Evolutionary conservation across 345 rosid genomes (phyloP).

Genomic region (Brassica carinata): DNA sequence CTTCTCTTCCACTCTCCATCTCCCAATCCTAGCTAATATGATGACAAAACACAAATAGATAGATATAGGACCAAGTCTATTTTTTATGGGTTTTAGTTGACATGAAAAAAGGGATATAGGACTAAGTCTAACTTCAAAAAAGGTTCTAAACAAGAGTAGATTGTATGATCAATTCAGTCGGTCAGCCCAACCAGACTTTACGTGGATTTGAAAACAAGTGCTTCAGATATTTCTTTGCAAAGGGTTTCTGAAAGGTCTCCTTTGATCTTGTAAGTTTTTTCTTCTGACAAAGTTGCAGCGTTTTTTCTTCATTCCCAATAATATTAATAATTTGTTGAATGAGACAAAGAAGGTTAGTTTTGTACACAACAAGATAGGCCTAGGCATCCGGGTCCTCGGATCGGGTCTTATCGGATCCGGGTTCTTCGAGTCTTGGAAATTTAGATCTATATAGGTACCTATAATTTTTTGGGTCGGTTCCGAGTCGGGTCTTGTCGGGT

Average conservation of each 20-base stretch:
- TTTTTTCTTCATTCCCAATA: not conserved
- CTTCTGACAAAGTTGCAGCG: not conserved
- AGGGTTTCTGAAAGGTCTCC: constrained; percentile 11
- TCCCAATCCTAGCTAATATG: not conserved
- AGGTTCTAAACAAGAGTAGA: not conserved
- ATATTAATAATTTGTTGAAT: not conserved
- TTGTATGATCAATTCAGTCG: not conserved
- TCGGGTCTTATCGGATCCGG: too few relatives aligned
- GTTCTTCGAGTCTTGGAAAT: too few relatives aligned
- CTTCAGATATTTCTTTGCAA: not conserved
- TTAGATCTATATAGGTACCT: too few relatives aligned
- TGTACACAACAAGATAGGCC: not conserved
- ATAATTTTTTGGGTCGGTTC: too few relatives aligned
- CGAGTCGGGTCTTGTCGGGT: too few relatives aligned
- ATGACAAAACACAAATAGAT: not conserved
- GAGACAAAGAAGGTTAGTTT: constrained; percentile 9
- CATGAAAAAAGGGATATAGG: not conserved
- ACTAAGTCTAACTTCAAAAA: constrained; percentile 4
- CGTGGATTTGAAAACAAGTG: not conserved
- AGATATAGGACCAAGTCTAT: not conserved
- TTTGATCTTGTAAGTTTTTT: not conserved
- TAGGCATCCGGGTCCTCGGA: too few relatives aligned
- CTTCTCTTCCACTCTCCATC: not conserved
- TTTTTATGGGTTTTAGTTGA: not conserved
- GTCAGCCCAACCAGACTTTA: not conserved